Conservation (phyloP, 2,329 filamentous ascomycete species). For the Trichoderma koningiopsis region DNA sequence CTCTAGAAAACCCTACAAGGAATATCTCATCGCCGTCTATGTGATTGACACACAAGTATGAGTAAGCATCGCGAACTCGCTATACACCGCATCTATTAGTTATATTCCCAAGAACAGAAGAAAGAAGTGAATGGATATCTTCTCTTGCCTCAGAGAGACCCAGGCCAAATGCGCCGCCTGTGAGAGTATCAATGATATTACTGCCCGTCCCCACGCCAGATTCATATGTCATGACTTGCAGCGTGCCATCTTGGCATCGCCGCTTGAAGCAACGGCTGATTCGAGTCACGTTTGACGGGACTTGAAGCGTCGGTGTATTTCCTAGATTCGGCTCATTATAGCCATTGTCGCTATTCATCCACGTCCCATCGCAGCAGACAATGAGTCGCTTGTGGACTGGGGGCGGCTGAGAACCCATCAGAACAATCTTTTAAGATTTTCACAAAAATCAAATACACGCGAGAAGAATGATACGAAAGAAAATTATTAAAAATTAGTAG, state of each 20-base stretch:
- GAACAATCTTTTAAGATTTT: neutral
- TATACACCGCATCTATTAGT: constrained; percentile 34
- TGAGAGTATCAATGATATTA: constrained; percentile 51
- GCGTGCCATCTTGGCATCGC: constrained; percentile 51
- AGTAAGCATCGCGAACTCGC: constrained; percentile 62
- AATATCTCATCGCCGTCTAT: constrained; percentile 59
- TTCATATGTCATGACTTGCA: constrained; percentile 64
- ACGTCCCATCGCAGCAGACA: constrained; percentile 57
- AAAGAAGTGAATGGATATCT: neutral
- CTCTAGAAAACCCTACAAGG: constrained; percentile 59
- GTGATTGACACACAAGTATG: constrained; percentile 65
- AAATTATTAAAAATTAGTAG: neutral
- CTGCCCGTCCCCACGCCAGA: constrained; percentile 61
- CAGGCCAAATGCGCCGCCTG: constrained; percentile 57
- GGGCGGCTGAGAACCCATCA: constrained; percentile 10
- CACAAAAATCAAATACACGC: neutral
- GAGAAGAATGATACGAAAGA: neutral
- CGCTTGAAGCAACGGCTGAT: constrained; percentile 60
- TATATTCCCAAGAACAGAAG: neutral
- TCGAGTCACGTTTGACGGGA: constrained; percentile 63
- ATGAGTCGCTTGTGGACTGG: constrained; percentile 49
- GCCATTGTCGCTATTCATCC: constrained; percentile 56
- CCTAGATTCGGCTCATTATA: constrained; percentile 45
- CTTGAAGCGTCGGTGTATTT: constrained; percentile 47
- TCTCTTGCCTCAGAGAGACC: constrained; percentile 54